These are phyloP conservation scores for Phaseolus coccineus DNA, from an alignment of 331 rosid genomes.

Conservation along the genomic window DNA sequence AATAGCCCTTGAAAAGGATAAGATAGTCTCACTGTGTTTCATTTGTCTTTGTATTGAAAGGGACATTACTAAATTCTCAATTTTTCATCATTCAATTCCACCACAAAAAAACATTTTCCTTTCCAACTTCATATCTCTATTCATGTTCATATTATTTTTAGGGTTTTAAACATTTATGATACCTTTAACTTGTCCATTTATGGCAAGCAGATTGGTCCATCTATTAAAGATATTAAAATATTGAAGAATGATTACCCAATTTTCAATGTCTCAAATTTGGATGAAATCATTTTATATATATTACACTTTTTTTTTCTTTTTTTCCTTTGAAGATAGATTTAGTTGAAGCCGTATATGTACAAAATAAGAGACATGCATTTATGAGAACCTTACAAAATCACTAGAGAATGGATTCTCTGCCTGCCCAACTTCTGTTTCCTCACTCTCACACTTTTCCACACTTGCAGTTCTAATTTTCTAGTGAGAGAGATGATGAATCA, in stretches of 20 bases:
- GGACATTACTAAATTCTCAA: slow-evolving; percentile 42
- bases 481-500: no score
- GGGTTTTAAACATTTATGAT: neutral
- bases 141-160: neutral
- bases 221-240: no score
- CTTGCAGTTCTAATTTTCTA: neutral
- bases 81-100: slow-evolving; percentile 50
- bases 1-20: slow-evolving; percentile 26
- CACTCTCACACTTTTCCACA: slow-evolving; percentile 14
- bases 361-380: slow-evolving; percentile 6
- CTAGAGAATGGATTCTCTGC: slow-evolving; percentile 17
- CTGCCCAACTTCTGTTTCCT: neutral
- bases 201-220: neutral
- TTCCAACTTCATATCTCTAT: slow-evolving; percentile 33
- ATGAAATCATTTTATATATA: neutral
- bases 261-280: neutral
- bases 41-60: slow-evolving; percentile 49
- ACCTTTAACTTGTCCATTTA: neutral
- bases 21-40: slow-evolving; percentile 39
- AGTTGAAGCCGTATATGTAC: neutral
- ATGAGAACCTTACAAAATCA: slow-evolving; percentile 32
- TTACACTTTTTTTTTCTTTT: no score
- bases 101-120: slow-evolving; percentile 30
- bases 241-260: neutral
- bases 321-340: slow-evolving; percentile 1